Percentiles rank a stretch among this genome's conserved stretches.
These are phyloP conservation scores for Aspergillus sp. DNA, from an alignment of 2,329 filamentous ascomycete species.

Conservation along the genomic window DNA sequence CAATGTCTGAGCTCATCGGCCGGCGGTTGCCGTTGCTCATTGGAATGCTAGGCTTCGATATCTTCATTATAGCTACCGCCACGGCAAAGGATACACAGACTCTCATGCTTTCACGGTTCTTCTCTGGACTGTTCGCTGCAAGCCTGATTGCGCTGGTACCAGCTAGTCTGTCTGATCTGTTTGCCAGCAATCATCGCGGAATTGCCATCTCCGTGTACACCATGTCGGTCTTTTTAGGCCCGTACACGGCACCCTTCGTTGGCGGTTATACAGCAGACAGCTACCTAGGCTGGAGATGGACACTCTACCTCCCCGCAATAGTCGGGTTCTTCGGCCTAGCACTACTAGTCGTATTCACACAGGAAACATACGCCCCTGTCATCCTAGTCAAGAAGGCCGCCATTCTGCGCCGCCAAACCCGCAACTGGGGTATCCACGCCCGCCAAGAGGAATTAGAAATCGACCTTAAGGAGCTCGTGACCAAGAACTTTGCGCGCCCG, in stretches of 20 bases:
- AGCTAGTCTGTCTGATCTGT: constrained; percentile 48
- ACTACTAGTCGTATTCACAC: constrained; percentile 38
- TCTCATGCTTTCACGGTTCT: constrained; percentile 44
- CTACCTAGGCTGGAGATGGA: constrained; percentile 50
- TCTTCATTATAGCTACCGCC: constrained; percentile 48
- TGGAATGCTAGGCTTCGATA: constrained; percentile 39
- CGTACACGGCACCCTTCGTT: constrained; percentile 48
- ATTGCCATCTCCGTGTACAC: constrained; percentile 47
- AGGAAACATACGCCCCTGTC: constrained; percentile 54
- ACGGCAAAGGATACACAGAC: constrained; percentile 38
- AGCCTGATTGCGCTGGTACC: constrained; percentile 42
- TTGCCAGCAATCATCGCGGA: constrained; percentile 43
- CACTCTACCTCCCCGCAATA: constrained; percentile 49
- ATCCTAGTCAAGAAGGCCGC: constrained; percentile 20
- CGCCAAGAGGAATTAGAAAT: constrained; percentile 23
- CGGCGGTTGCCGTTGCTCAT: constrained; percentile 52
- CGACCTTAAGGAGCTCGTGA: constrained; percentile 17
- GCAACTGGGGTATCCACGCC: constrained; percentile 24
- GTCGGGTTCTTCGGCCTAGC: constrained; percentile 50
- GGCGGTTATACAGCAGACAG: constrained; percentile 50
- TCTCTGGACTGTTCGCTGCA: constrained; percentile 44
- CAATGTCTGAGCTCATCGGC: constrained; percentile 59
- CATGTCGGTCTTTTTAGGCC: constrained; percentile 48
- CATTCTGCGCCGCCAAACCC: constrained; percentile 20
- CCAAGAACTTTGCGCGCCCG: constrained; percentile 22